Base-by-base conservation (phyloP, 1,139 yeast species). In the Yamadazyma sp. region DNA sequence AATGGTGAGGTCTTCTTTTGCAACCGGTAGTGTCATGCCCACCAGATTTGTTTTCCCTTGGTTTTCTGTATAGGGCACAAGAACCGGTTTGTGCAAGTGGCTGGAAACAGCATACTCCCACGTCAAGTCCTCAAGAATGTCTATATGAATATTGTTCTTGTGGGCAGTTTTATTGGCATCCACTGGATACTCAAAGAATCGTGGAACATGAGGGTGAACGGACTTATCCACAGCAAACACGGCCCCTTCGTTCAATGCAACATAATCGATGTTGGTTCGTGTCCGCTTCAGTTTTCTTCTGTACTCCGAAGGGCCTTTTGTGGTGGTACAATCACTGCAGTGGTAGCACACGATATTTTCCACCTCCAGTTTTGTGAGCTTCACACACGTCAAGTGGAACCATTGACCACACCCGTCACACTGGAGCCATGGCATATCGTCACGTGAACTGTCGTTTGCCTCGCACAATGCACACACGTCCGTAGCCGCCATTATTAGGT, bases 161-260 rank as follows among this genome's bases (percentile, higher is more conserved):
- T 5, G 7, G 8, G 7, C 8, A 8, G 8, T 13, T 27, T 37
- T 17, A 38, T 46, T 45, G 5, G 51, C 57, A 25, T 44, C 48
- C 7, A 42, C 43, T 3, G 27, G 52, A 44, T 60, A 65, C 20
- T 43, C 48, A 24, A 57, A 47, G 41, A 78, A 70, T 15, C 52
- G 42, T 8, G 56, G 59, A 9, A 79, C 75, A 56, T 85, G 89
- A 4, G 87, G 86, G 54, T 84, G 90, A 29, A 67, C 61, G 35
- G 78, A 64, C 44, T 78, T 70, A 42, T 77, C 76, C 22, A 80
- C 72, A n/a, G 80, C 75, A 52, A 65, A 71, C 6, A 73, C 66
- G 27, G 82, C 86, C 1, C 96, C 95, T 37, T 80, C 84, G 53
- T 89, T 78, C 49, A 89, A 62, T 0, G 96, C 95, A 8, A 79